phyloP scores from a whole-genome alignment of 306 rosid species.

The Acacia crassicarpa region DNA sequence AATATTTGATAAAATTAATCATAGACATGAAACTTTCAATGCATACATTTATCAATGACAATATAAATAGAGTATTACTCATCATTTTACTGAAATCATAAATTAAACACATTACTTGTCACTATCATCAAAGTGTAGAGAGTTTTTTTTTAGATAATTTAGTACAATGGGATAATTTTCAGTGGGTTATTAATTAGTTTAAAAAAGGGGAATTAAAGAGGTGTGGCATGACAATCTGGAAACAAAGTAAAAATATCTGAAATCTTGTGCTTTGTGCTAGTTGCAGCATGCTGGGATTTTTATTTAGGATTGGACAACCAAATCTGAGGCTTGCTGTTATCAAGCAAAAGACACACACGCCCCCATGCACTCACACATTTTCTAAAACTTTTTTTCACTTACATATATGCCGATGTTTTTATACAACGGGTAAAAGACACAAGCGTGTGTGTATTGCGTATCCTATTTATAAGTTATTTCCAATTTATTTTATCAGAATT shows the following conservation, averaged over 20 bases:
- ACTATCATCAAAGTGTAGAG: neutral
- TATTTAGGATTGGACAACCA: neutral
- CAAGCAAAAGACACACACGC: neutral
- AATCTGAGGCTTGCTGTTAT: neutral
- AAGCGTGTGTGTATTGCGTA: too few relatives aligned
- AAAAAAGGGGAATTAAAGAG: neutral
- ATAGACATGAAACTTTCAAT: neutral
- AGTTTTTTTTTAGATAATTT: neutral
- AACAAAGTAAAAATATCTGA: neutral
- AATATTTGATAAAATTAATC: too few relatives aligned
- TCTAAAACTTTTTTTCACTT: too few relatives aligned
- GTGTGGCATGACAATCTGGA: neutral
- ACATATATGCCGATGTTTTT: too few relatives aligned
- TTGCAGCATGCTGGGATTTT: slow-evolving; percentile 1
- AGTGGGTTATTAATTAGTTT: neutral
- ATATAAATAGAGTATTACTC: too few relatives aligned
- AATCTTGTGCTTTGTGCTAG: slow-evolving; percentile 2
- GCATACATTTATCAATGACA: neutral
- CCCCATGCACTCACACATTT: too few relatives aligned
- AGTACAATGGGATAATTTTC: neutral
- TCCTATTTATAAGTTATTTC: too few relatives aligned
- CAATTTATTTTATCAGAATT: too few relatives aligned
- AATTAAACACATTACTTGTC: neutral
- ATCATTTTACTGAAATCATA: neutral
- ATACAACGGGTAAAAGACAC: too few relatives aligned